These are phyloP conservation scores for Fusarium kyushuense DNA, from an alignment of 2,329 filamentous ascomycete species.

Conservation along the genomic window DNA sequence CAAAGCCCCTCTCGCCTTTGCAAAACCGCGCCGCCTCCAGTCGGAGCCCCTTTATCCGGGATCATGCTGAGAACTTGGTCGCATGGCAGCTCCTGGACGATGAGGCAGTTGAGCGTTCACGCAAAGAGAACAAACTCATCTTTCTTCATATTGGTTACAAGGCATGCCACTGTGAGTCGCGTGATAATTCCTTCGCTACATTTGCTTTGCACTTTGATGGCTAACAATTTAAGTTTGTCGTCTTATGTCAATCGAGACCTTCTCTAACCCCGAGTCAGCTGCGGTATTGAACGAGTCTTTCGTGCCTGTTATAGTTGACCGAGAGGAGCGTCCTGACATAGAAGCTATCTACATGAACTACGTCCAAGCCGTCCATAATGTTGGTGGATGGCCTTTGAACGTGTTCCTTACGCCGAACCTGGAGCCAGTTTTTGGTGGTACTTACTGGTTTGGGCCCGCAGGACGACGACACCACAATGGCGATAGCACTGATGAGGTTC, in stretches of 20 bases:
- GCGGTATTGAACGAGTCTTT: constrained; percentile 86
- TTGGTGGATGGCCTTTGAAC: constrained; percentile 94
- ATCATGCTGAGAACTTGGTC: constrained; percentile 83
- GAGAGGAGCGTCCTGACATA: constrained; percentile 92
- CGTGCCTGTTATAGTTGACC: constrained; percentile 91
- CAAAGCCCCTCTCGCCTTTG: constrained; percentile 46
- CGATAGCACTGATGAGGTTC: constrained; percentile 65
- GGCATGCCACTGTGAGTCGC: constrained; percentile 86
- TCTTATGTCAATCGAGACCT: constrained; percentile 93
- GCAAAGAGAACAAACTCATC: constrained; percentile 84
- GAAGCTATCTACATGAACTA: constrained; percentile 99
- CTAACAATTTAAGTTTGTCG: constrained; percentile 73
- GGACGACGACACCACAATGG: constrained; percentile 57
- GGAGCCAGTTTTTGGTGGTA: constrained; percentile 94
- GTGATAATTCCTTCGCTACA: constrained; percentile 16
- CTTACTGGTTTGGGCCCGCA: constrained; percentile 91
- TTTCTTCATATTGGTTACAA: constrained; percentile 96
- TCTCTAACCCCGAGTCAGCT: constrained; percentile 85
- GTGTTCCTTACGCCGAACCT: constrained; percentile 96
- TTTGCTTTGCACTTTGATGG: neutral
- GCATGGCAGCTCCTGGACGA: constrained; percentile 91
- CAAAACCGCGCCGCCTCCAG: constrained; percentile 55
- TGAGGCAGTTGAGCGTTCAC: constrained; percentile 81
- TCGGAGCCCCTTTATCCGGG: constrained; percentile 71
- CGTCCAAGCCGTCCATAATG: constrained; percentile 90